Evolutionary conservation across 2,329 filamentous ascomycete genomes (phyloP).

Genomic region (Talaromyces sp.): DNA sequence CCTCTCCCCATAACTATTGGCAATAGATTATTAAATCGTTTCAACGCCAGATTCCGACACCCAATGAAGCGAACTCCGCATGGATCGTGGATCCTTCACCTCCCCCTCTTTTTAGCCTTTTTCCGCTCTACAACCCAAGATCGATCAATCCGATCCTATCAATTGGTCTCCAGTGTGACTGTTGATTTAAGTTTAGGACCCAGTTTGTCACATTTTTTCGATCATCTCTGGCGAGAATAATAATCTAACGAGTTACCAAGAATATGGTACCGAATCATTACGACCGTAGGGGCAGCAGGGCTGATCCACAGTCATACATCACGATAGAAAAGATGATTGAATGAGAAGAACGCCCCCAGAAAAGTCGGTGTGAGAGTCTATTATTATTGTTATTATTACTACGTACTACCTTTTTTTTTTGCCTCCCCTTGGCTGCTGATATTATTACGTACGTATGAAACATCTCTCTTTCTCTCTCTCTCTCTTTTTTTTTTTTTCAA

Average conservation of each 20-base stretch:
- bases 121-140: not conserved
- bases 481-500: not conserved
- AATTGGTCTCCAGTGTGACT: not conserved
- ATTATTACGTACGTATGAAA: not conserved
- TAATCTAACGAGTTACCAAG: not conserved
- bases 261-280: not conserved
- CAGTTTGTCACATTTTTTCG: not conserved
- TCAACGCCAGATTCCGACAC: not conserved
- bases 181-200: too few relatives aligned
- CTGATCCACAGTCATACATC: not conserved
- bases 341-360: not conserved
- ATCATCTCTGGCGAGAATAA: too few relatives aligned
- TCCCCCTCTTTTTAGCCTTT: not conserved
- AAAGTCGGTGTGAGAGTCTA: slow-evolving; percentile 5
- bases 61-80: not conserved
- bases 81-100: not conserved
- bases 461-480: too few relatives aligned
- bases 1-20: not conserved
- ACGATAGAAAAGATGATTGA: not conserved
- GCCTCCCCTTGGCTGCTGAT: not conserved
- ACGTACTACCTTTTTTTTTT: not conserved
- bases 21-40: not conserved
- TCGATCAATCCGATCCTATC: not conserved
- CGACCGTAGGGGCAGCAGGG: not conserved
- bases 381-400: too few relatives aligned